Evolutionary conservation across 805 yeast species (phyloP).

Genomic region (Torulaspora franciscae): DNA sequence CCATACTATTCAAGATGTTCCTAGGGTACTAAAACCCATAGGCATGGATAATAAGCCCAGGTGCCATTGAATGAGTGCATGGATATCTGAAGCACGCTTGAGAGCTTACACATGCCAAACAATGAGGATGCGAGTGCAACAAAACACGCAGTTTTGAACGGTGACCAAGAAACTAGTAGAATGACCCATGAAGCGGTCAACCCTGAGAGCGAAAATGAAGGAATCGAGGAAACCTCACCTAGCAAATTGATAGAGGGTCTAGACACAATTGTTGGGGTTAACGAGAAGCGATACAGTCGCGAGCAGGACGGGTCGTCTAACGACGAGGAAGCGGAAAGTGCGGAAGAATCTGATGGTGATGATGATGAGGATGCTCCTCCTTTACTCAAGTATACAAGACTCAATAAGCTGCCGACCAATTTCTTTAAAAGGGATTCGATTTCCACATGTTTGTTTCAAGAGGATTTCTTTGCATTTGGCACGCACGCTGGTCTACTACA

Average conservation of each 20-base stretch:
- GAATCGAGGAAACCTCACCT: not conserved
- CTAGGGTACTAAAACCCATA: not conserved
- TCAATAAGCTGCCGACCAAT: conserved; percentile 59
- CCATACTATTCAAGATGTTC: not conserved
- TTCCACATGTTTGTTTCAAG: conserved; percentile 60
- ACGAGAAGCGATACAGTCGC: not conserved
- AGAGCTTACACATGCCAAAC: not conserved
- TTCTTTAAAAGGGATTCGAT: conserved; percentile 75
- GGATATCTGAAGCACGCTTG: not conserved
- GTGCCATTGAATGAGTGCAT: not conserved
- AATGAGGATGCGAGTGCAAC: not conserved
- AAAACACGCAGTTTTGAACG: not conserved
- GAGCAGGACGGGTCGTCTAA: not conserved
- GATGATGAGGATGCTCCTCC: conserved; percentile 62
- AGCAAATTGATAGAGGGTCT: not conserved
- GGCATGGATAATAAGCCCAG: not conserved
- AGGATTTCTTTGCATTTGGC: conserved; percentile 67
- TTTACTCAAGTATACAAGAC: conserved; percentile 64
- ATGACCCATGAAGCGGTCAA: not conserved
- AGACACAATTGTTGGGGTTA: not conserved
- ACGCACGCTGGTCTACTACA: conserved; percentile 85
- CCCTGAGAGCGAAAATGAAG: not conserved
- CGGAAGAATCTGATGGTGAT: conserved; percentile 38
- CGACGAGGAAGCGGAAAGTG: conserved; percentile 21
- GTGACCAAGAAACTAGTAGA: not conserved